Percentiles rank a stretch among this genome's conserved stretches.
These are phyloP conservation scores for Ogataea philodendri DNA, from an alignment of 805 yeast genomes.

Conservation along the genomic window DNA sequence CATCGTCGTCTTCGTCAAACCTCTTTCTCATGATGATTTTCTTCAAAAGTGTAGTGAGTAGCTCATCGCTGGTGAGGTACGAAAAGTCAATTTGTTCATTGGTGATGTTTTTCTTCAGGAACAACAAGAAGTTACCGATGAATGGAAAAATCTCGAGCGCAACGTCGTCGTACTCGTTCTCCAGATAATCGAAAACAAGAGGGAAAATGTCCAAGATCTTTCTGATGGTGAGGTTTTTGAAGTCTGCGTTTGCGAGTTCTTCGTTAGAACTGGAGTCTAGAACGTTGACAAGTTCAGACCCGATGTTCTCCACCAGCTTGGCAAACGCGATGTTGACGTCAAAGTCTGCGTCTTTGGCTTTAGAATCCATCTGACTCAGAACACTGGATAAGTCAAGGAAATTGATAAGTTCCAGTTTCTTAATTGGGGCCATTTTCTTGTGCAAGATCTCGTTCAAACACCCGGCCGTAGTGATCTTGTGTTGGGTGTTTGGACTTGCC, in stretches of 20 bases:
- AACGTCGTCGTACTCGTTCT: conserved; percentile 86
- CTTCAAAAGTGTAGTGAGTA: conserved; percentile 61
- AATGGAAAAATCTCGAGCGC: conserved; percentile 81
- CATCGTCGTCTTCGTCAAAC: conserved; percentile 61
- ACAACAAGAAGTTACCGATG: conserved; percentile 67
- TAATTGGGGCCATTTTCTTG: conserved; percentile 56
- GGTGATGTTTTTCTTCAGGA: conserved; percentile 56
- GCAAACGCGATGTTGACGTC: conserved; percentile 75
- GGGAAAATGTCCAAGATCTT: conserved; percentile 70
- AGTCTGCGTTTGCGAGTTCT: conserved; percentile 39
- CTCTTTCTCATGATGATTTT: conserved; percentile 76
- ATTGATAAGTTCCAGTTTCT: conserved; percentile 62
- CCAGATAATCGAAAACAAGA: conserved; percentile 62
- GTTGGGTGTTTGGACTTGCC: conserved; percentile 34
- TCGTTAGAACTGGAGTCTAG: conserved; percentile 48
- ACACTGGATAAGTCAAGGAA: conserved; percentile 65
- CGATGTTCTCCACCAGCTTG: conserved; percentile 68
- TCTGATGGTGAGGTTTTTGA: conserved; percentile 36
- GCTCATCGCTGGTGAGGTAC: conserved; percentile 38
- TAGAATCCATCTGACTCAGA: conserved; percentile 39
- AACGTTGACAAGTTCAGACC: conserved; percentile 69
- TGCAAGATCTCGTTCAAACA: conserved; percentile 53
- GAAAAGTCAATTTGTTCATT: conserved; percentile 35
- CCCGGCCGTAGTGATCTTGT: conserved; percentile 56
- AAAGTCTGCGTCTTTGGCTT: conserved; percentile 48